Conservation (phyloP, 805 yeast genomes). For the Myxozyma udenii region DNA sequence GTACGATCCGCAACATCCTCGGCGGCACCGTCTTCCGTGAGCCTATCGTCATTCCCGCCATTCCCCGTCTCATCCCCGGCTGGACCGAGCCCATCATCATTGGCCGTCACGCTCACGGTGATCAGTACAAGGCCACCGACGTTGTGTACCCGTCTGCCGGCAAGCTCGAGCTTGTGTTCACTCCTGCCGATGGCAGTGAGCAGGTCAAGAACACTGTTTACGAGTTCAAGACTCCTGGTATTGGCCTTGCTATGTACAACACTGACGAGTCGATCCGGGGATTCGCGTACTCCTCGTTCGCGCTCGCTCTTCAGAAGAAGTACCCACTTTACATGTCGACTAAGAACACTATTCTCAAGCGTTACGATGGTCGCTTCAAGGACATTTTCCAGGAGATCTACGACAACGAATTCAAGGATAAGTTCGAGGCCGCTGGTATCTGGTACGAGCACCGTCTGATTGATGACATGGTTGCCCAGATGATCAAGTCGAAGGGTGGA, state of each 20-base stretch:
- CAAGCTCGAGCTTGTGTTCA: conserved; percentile 69
- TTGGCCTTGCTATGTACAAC: conserved; percentile 91
- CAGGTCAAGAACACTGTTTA: conserved; percentile 58
- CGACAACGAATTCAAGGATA: conserved; percentile 60
- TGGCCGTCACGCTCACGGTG: conserved; percentile 97
- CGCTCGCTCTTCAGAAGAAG: conserved; percentile 74
- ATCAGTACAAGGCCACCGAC: conserved; percentile 93
- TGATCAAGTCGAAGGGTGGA: conserved; percentile 94
- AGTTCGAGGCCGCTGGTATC: conserved; percentile 76
- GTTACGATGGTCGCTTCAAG: conserved; percentile 93
- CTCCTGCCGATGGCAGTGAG: conserved; percentile 61
- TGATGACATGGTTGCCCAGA: conserved; percentile 98
- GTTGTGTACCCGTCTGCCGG: conserved; percentile 78
- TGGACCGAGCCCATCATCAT: conserved; percentile 96
- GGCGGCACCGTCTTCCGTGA: conserved; percentile 98
- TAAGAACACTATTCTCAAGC: conserved; percentile 90
- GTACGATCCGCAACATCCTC: conserved; percentile 89
- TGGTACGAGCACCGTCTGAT: conserved; percentile 96
- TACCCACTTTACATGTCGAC: conserved; percentile 83
- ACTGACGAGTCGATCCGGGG: conserved; percentile 87
- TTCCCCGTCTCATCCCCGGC: conserved; percentile 83
- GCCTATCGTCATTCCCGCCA: conserved; percentile 84
- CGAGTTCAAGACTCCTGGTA: conserved; percentile 69
- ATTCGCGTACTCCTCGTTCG: conserved; percentile 91
- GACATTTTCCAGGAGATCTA: conserved; percentile 84